Evolutionary conservation across 2,329 filamentous ascomycete species (phyloP).

Genomic region (Harringtonia aguacate): DNA sequence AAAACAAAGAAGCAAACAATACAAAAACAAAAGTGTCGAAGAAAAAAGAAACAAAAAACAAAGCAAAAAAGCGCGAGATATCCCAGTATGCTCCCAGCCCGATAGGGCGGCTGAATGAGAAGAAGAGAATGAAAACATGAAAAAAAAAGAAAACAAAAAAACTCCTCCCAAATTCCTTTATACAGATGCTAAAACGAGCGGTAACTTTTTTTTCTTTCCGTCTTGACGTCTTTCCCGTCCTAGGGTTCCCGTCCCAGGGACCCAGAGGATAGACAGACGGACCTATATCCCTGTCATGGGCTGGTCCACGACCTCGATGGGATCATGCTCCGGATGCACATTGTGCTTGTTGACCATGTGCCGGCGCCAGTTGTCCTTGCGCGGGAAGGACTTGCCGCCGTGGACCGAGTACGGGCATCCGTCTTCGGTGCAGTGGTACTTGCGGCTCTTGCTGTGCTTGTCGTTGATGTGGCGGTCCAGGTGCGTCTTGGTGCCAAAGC

Average conservation of each 20-base stretch:
- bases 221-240: neutral
- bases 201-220: neutral
- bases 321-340: conserved; percentile 26
- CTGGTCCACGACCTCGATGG: conserved; percentile 31
- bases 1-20: neutral
- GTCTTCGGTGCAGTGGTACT: conserved; percentile 45
- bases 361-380: conserved; percentile 53
- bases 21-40: neutral
- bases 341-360: conserved; percentile 51
- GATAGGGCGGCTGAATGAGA: too few relatives aligned
- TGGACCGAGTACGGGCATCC: conserved; percentile 44
- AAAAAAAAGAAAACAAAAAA: neutral
- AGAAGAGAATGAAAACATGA: neutral
- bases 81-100: neutral
- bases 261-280: conserved; percentile 1
- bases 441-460: conserved; percentile 48
- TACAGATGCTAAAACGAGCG: neutral
- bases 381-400: conserved; percentile 47
- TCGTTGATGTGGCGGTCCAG: conserved; percentile 53
- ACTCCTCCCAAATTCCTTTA: neutral
- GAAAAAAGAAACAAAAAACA: neutral
- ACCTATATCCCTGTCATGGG: conserved; percentile 17
- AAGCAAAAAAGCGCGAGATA: neutral
- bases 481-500: conserved; percentile 52
- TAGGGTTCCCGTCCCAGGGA: too few relatives aligned